A percentile compares a stretch with the other conserved stretches of the same genome.
These are phyloP conservation scores for Gastrolobium villosum DNA, from an alignment of 306 rosid species.

Conservation along the genomic window DNA sequence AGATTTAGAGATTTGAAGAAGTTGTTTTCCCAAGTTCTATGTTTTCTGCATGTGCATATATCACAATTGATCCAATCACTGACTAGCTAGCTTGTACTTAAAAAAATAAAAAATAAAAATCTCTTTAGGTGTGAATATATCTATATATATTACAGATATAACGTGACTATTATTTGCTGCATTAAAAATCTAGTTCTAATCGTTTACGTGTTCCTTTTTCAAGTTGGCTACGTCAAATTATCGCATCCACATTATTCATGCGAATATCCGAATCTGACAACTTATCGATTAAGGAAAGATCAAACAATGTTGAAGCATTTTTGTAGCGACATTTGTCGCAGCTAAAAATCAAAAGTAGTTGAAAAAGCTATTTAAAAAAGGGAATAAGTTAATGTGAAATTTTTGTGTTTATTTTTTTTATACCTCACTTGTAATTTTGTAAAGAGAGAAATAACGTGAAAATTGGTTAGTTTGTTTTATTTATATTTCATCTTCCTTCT, in stretches of 20 bases:
- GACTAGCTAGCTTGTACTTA: neutral
- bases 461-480: too few relatives aligned
- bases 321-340: too few relatives aligned
- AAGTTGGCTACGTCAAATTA: neutral
- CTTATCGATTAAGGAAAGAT: neutral
- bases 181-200: neutral
- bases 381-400: too few relatives aligned
- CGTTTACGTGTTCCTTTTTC: neutral
- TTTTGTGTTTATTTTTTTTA: too few relatives aligned
- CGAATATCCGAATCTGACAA: neutral
- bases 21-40: neutral
- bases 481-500: too few relatives aligned
- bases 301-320: neutral
- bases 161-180: too few relatives aligned
- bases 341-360: too few relatives aligned
- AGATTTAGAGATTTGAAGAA: neutral
- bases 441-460: too few relatives aligned
- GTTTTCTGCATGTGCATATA: neutral
- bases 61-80: neutral
- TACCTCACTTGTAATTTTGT: too few relatives aligned
- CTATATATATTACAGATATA: too few relatives aligned
- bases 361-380: too few relatives aligned
- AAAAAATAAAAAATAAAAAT: neutral
- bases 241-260: neutral
- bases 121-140: neutral